These are phyloP conservation scores for Clarireedia monteithiana DNA, from an alignment of 2,329 filamentous ascomycete species.

Conservation along the genomic window DNA sequence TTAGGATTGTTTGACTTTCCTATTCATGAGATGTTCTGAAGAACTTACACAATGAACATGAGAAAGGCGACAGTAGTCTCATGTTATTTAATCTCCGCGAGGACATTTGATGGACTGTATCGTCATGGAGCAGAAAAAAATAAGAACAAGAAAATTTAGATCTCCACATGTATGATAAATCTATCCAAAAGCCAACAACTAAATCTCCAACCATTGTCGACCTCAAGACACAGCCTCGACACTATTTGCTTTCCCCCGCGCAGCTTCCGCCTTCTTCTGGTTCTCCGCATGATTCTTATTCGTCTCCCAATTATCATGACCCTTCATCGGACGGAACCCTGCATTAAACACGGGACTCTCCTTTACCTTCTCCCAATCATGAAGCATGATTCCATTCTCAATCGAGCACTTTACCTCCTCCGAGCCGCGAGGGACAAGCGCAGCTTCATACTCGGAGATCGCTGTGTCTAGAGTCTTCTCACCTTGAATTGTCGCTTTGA, in stretches of 20 bases:
- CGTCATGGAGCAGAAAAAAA: too few species aligned
- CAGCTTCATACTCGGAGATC: constrained; percentile 35
- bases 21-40: too few species aligned
- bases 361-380: not conserved
- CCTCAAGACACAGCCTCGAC: too few species aligned
- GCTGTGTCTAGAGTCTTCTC: constrained; percentile 17
- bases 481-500: constrained; percentile 17
- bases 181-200: too few species aligned
- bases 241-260: not conserved
- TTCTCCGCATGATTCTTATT: not conserved
- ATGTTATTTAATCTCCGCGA: too few species aligned
- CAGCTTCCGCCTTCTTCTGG: not conserved
- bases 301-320: not conserved
- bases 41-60: too few species aligned
- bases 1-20: too few species aligned
- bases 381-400: constrained; percentile 31
- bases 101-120: too few species aligned
- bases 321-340: not conserved
- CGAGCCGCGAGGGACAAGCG: constrained; percentile 36
- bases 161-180: too few species aligned
- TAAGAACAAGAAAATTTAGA: too few species aligned
- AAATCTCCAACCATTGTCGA: too few species aligned
- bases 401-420: constrained; percentile 38
- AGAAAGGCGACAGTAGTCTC: too few species aligned
- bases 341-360: not conserved